Percentiles rank a stretch among this genome's conserved stretches.
Evolutionary conservation across 2,329 filamentous ascomycete genomes (phyloP).

Genomic region (Talaromyces sp.): DNA sequence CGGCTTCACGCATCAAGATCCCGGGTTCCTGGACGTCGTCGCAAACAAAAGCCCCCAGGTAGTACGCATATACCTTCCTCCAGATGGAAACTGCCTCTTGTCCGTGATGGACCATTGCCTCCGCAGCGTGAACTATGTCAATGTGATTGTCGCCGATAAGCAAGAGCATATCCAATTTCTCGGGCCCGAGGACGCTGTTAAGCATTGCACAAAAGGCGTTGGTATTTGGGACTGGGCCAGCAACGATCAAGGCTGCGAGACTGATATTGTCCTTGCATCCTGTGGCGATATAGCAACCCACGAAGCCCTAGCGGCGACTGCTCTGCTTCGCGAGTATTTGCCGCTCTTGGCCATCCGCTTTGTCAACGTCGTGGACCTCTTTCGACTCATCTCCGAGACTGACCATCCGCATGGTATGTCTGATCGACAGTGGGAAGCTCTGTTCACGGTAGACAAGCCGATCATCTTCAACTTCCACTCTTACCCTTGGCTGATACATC

Average conservation of each 20-base stretch:
- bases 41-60: conserved; percentile 76
- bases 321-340: conserved; percentile 65
- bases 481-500: conserved; percentile 75
- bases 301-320: conserved; percentile 69
- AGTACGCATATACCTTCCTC: conserved; percentile 74
- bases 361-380: conserved; percentile 75
- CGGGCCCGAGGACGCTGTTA: conserved; percentile 65
- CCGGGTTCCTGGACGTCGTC: conserved; percentile 73
- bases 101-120: conserved; percentile 74
- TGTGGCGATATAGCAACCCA: conserved; percentile 71
- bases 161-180: conserved; percentile 73
- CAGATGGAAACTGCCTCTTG: conserved; percentile 72
- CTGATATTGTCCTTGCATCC: conserved; percentile 70
- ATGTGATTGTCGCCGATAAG: conserved; percentile 75
- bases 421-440: conserved; percentile 59
- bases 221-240: conserved; percentile 75
- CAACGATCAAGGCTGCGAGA: conserved; percentile 63
- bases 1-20: conserved; percentile 77
- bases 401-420: conserved; percentile 71
- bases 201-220: conserved; percentile 72
- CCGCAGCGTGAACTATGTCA: conserved; percentile 70
- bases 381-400: conserved; percentile 66
- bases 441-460: conserved; percentile 69
- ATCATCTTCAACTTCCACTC: conserved; percentile 82
- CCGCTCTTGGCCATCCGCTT: conserved; percentile 71